Evolutionary conservation across 257 asterid species (phyloP), one percentile per base, ranked within the genome.

Genomic region (Mitragyna speciosa): DNA sequence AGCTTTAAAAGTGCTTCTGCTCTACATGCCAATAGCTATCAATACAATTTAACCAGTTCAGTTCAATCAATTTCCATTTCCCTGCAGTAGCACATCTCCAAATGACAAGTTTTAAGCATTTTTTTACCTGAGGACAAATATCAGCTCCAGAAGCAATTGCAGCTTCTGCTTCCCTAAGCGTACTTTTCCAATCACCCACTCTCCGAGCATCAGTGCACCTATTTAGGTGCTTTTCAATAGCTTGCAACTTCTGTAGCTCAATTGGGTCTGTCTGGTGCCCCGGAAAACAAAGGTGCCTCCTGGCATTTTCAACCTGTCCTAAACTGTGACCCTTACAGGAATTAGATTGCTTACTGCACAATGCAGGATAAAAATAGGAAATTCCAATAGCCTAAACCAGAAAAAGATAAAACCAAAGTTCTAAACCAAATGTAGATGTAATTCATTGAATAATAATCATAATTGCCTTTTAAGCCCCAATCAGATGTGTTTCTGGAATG

Each of bases 1-100:
- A 93, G 95, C 89, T 95, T 93, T 87, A 93, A 81, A 78, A 92
- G 89, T 71, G 97, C 96, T 86, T 95, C 99, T 33, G 97, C 97
- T 84, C 91, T 89, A 85, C 97, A 92, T 51, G 98, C 93, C 79
- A 80, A 85, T 58, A 95, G 88, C 99, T 95, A 97, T 77, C 89
- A 81, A 87, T 82, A 70, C 87, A 84, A 84, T 72, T 71, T 80
- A 78, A 87, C 65, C 83, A 65, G 81, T 75, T 87, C 74, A 81
- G 79, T 61, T 14, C 48, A 43, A 79, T 61, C 75, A 64, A 80
- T 70, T 22, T 39, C 9, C 26, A 64, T 47, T 69, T 33, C 24
- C 52, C 49, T 67, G 30, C 49, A 70, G 14, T 17, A 54, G 20
- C 69, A 73, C 52, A 28, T 63, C 61, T 31, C 8, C 22, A 49